A percentile compares a stretch with the other conserved stretches of the same genome.
Evolutionary conservation across 352 stramenopile genomes (phyloP).

Genomic region (Phytophthora constricta): DNA sequence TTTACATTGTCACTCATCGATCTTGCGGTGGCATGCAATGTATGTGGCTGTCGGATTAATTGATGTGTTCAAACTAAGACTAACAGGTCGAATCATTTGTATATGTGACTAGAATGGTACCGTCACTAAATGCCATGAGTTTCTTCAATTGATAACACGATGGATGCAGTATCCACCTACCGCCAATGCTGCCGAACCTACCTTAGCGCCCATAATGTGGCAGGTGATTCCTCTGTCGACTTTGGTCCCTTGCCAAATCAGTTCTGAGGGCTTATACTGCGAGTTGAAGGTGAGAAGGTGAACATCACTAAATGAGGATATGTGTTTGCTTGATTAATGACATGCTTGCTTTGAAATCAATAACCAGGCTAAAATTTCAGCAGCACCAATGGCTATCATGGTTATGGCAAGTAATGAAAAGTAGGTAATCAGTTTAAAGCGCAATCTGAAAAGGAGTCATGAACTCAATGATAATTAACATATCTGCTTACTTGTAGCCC

Average conservation of each 20-base stretch:
- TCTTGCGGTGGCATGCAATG: conserved; percentile 53
- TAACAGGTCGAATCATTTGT: not conserved
- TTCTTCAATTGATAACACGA: conserved; percentile 50
- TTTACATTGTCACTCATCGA: conserved; percentile 62
- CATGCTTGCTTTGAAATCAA: not conserved
- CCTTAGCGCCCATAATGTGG: conserved; percentile 29
- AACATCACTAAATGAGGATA: not conserved
- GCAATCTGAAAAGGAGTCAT: too few species aligned
- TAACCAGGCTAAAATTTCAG: conserved; percentile 40
- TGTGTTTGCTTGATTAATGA: not conserved
- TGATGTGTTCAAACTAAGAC: not conserved
- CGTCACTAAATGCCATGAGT: conserved; percentile 51
- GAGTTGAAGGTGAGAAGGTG: conserved; percentile 46
- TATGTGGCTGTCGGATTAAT: conserved; percentile 10
- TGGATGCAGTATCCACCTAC: conserved; percentile 47
- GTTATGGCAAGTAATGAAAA: conserved; percentile 50
- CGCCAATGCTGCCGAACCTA: not conserved
- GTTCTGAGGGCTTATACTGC: conserved; percentile 41
- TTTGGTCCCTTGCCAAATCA: conserved; percentile 45
- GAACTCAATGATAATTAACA: too few species aligned
- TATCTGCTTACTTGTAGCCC: not conserved
- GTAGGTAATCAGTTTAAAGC: conserved; percentile 35
- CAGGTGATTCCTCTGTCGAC: conserved; percentile 38
- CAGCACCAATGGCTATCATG: conserved; percentile 54
- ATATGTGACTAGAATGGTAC: conserved; percentile 37